These are phyloP conservation scores for Oryza meyeriana DNA, from an alignment of 176 grass and related monocot genomes.

Conservation along the genomic window DNA sequence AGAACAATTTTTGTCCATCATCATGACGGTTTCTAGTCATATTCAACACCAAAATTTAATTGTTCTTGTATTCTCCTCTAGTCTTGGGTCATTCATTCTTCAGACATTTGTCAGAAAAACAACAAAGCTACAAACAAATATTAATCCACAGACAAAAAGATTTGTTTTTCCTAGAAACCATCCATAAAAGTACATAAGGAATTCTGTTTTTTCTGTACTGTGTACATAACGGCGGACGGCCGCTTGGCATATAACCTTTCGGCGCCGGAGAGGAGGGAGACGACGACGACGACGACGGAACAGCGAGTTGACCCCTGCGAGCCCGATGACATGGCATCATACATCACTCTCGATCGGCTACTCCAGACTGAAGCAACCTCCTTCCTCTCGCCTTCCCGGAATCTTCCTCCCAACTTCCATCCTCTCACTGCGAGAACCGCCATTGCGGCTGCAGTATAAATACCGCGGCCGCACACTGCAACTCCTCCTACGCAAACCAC, in stretches of 20 bases:
- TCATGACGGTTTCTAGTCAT: background rate
- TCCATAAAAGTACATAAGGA: background rate
- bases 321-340: background rate
- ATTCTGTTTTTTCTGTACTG: background rate
- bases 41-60: background rate
- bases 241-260: background rate
- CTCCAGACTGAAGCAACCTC: constrained; percentile 3
- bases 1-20: background rate
- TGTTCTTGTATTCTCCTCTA: background rate
- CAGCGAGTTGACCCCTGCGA: background rate
- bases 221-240: background rate
- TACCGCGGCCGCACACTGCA: rapidly evolving
- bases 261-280: background rate
- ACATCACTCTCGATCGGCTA: background rate
- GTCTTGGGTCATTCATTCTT: background rate
- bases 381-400: constrained; percentile 33
- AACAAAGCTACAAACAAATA: background rate
- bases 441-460: constrained; percentile 31
- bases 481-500: background rate
- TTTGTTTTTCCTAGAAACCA: background rate
- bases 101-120: background rate
- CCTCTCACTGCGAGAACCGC: background rate
- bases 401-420: constrained; percentile 40
- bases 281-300: background rate
- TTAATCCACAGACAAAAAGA: too few species aligned